Conservation (phyloP, 1,284 basidiomycete species). For the Paramarasmius palmivorus region DNA sequence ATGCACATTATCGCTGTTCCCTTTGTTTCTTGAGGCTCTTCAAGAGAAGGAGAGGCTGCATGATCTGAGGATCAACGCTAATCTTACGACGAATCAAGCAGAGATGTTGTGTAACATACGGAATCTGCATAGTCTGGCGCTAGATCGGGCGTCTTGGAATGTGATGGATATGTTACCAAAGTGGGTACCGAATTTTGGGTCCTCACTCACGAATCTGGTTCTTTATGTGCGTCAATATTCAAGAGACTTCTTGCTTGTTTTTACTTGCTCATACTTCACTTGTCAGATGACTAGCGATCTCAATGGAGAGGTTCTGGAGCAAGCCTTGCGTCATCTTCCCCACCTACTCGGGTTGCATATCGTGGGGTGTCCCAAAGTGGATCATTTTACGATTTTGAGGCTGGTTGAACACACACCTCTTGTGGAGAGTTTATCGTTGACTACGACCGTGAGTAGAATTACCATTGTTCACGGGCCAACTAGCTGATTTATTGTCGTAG, state of each 20-base stretch:
- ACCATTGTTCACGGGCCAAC: neutral
- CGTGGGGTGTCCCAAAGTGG: constrained; percentile 54
- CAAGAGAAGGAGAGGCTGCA: constrained; percentile 43
- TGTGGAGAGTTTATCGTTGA: constrained; percentile 60
- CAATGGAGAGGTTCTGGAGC: constrained; percentile 48
- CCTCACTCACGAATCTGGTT: constrained; percentile 51
- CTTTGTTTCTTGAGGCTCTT: constrained; percentile 49
- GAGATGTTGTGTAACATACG: constrained; percentile 41
- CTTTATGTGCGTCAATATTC: constrained; percentile 46
- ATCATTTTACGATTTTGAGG: constrained; percentile 48
- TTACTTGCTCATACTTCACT: neutral
- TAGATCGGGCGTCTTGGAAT: constrained; percentile 64
- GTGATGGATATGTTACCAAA: constrained; percentile 54
- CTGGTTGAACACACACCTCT: constrained; percentile 47
- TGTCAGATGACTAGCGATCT: constrained; percentile 56
- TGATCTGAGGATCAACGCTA: constrained; percentile 48
- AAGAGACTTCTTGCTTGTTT: neutral
- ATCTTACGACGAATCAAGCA: constrained; percentile 49
- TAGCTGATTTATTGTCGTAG: constrained; percentile 25
- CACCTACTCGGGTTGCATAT: constrained; percentile 57
- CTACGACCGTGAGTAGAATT: constrained; percentile 45
- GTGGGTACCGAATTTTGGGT: constrained; percentile 47
- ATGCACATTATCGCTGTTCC: constrained; percentile 47
- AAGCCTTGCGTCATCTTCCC: constrained; percentile 50
- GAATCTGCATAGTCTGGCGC: constrained; percentile 43